These are phyloP conservation scores for Graphilbum sp. DNA, from an alignment of 2,329 filamentous ascomycete genomes.

Conservation along the genomic window DNA sequence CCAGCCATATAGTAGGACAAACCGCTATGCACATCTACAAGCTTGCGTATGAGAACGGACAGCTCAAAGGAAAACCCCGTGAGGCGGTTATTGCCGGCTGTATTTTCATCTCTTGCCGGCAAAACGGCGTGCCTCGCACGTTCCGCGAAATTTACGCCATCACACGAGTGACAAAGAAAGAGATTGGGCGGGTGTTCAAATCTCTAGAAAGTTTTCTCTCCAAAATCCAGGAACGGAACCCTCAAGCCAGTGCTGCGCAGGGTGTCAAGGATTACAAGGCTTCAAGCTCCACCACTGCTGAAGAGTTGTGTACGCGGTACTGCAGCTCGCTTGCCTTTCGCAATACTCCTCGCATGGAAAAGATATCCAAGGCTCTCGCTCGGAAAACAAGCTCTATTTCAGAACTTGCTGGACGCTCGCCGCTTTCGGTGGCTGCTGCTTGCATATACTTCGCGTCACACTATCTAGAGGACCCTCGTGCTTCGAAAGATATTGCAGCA, in stretches of 20 bases:
- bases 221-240: constrained; percentile 48
- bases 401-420: constrained; percentile 79
- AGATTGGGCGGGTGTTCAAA: constrained; percentile 94
- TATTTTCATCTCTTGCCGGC: constrained; percentile 93
- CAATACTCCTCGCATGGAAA: constrained; percentile 56
- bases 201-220: constrained; percentile 75
- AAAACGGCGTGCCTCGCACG: constrained; percentile 71
- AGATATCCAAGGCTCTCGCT: constrained; percentile 65
- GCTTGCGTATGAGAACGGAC: constrained; percentile 77
- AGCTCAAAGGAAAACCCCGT: constrained; percentile 89
- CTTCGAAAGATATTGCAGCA: constrained; percentile 70
- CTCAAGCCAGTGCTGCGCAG: constrained; percentile 25
- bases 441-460: constrained; percentile 94
- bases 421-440: constrained; percentile 81
- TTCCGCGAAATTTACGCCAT: constrained; percentile 90
- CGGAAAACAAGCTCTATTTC: constrained; percentile 61
- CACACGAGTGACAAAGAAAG: constrained; percentile 91
- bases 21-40: constrained; percentile 93
- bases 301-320: constrained; percentile 76
- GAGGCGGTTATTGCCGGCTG: constrained; percentile 90
- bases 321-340: constrained; percentile 68
- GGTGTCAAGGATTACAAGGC: constrained; percentile 53
- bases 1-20: constrained; percentile 68
- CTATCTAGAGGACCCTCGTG: constrained; percentile 62
- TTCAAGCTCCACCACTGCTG: constrained; percentile 62